phyloP scores from a whole-genome alignment of 1,139 yeast species.

The Candida anutae region DNA sequence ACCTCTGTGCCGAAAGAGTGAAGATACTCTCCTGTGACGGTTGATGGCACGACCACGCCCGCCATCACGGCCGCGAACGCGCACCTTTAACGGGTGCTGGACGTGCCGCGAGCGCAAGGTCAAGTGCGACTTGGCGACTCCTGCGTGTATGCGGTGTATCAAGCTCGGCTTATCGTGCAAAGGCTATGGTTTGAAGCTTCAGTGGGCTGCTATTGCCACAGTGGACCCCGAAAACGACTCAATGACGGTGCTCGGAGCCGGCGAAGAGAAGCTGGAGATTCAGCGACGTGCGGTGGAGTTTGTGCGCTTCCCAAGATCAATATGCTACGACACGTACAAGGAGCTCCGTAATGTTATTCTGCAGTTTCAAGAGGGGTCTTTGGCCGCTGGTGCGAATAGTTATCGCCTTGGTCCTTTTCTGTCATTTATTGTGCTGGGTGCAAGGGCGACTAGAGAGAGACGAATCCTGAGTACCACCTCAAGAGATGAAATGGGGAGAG shows the following conservation, averaged over 20 bases:
- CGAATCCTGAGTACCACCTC: background rate
- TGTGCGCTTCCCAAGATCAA: slow-evolving; percentile 23
- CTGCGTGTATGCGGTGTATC: slow-evolving; percentile 34
- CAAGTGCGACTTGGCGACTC: slow-evolving; percentile 40
- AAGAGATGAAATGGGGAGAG: background rate
- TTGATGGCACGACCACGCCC: slow-evolving; percentile 19
- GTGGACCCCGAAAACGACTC: slow-evolving; percentile 12
- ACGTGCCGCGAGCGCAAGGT: slow-evolving; percentile 45
- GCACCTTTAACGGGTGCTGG: slow-evolving; percentile 48
- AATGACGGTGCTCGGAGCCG: slow-evolving; percentile 13
- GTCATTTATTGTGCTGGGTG: too few species aligned
- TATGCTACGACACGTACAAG: slow-evolving; percentile 27
- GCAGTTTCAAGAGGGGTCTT: slow-evolving; percentile 15
- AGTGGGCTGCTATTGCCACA: slow-evolving; percentile 33
- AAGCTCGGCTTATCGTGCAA: slow-evolving; percentile 33
- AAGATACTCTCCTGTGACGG: background rate
- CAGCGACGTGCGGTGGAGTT: slow-evolving; percentile 33
- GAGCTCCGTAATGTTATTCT: slow-evolving; percentile 20
- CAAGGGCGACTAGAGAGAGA: too few species aligned
- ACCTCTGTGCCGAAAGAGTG: background rate
- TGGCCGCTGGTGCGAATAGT: slow-evolving; percentile 1
- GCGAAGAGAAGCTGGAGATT: slow-evolving; percentile 14
- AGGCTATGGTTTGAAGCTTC: slow-evolving; percentile 33
- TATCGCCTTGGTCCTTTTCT: slow-evolving; percentile 26
- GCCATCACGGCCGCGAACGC: slow-evolving; percentile 14